phyloP scores from a whole-genome alignment of 306 rosid genomes.

The Dryas alaskensis region DNA sequence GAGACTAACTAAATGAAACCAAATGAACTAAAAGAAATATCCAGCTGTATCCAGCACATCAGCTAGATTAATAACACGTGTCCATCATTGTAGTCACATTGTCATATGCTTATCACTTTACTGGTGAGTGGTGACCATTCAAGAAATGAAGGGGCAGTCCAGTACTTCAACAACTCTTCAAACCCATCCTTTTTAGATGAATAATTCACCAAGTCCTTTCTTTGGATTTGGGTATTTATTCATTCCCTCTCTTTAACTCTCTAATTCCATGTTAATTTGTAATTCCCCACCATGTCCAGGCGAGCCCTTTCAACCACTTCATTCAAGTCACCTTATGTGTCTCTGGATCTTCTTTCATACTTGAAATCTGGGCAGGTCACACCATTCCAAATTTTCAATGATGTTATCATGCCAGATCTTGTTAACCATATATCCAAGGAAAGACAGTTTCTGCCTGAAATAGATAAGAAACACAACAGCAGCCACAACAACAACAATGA shows the following conservation, averaged over 20 bases:
- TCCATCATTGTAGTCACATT: too few relatives aligned
- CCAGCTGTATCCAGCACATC: too few relatives aligned
- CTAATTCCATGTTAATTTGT: too few relatives aligned
- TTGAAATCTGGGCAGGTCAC: conserved; percentile 16
- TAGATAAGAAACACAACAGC: background rate
- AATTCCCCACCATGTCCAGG: background rate
- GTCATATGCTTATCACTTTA: too few relatives aligned
- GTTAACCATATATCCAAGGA: background rate
- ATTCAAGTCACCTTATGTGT: conserved; percentile 18
- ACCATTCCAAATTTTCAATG: conserved; percentile 22
- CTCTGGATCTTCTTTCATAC: conserved; percentile 31
- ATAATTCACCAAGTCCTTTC: background rate
- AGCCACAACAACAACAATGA: background rate
- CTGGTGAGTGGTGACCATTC: background rate
- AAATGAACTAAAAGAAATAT: too few relatives aligned
- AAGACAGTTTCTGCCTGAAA: background rate
- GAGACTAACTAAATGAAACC: too few relatives aligned
- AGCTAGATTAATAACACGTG: too few relatives aligned
- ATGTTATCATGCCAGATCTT: conserved; percentile 24
- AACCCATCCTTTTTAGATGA: background rate
- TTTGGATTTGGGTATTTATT: background rate
- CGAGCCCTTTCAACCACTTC: background rate
- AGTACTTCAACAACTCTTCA: background rate
- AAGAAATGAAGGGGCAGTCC: background rate
- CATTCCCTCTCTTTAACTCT: background rate